These are phyloP conservation scores for Rubroboletus satanas DNA, from an alignment of 768 basidiomycete species.

Conservation along the genomic window DNA sequence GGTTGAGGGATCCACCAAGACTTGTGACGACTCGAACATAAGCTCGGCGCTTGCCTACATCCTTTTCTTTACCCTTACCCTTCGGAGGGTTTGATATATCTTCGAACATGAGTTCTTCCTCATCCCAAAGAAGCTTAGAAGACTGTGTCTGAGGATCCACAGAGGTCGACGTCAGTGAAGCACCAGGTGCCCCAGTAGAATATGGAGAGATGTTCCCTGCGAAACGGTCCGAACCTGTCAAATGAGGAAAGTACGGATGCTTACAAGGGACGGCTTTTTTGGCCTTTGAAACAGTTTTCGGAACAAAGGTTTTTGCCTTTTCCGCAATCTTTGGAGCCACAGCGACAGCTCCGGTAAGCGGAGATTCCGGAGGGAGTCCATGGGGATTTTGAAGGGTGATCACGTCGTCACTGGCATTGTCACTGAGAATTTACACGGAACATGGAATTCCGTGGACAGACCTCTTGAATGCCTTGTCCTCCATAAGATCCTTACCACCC, in stretches of 20 bases:
- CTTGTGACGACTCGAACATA: constrained; percentile 96
- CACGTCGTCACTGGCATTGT: constrained; percentile 64
- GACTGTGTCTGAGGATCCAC: constrained; percentile 65
- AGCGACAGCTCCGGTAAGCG: constrained; percentile 28
- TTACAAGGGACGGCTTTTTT: constrained; percentile 67
- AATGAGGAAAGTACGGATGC: constrained; percentile 17
- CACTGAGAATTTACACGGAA: neutral
- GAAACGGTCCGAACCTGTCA: constrained; percentile 1
- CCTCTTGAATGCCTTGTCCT: constrained; percentile 84
- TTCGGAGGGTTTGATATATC: constrained; percentile 76
- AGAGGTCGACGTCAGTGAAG: constrained; percentile 90
- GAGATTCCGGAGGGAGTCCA: constrained; percentile 60
- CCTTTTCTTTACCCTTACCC: constrained; percentile 91
- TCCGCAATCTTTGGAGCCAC: constrained; percentile 34
- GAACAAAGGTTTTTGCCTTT: constrained; percentile 25
- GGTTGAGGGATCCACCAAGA: constrained; percentile 80
- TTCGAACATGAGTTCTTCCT: constrained; percentile 99
- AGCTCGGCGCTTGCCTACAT: constrained; percentile 84
- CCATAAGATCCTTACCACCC: constrained; percentile 81
- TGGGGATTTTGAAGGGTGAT: constrained; percentile 94
- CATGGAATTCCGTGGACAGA: constrained; percentile 30
- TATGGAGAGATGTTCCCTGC: constrained; percentile 90
- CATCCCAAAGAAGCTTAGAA: constrained; percentile 92
- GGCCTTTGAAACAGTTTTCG: constrained; percentile 35
- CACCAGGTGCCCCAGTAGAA: constrained; percentile 85